Conservation (phyloP, 768 basidiomycete genomes). For the Pholiota microspora region DNA sequence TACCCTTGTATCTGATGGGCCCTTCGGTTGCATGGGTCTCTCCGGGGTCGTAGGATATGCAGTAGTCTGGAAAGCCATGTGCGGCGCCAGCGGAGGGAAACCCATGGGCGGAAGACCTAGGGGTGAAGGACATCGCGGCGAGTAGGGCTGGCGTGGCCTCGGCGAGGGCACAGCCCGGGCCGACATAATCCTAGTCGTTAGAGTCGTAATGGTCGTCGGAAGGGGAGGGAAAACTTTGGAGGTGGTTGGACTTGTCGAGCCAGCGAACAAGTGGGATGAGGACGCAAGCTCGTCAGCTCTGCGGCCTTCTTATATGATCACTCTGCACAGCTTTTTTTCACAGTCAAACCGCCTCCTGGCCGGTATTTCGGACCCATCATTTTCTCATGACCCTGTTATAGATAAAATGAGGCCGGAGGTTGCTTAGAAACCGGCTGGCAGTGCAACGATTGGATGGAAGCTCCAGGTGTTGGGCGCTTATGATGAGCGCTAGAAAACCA, state of each 20-base stretch:
- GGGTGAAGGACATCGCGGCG: constrained; percentile 20
- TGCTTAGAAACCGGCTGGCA: constrained; percentile 4
- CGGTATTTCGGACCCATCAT: neutral
- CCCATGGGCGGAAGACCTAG: constrained; percentile 18
- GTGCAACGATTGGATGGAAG: too few species aligned
- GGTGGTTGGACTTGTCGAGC: constrained; percentile 17
- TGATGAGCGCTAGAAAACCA: too few species aligned
- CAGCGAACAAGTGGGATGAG: constrained; percentile 18
- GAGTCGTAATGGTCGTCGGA: constrained; percentile 11
- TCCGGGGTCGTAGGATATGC: constrained; percentile 14
- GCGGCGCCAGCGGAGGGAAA: constrained; percentile 18
- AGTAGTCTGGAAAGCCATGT: constrained; percentile 17
- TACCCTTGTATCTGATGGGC: constrained; percentile 13
- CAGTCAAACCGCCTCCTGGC: neutral
- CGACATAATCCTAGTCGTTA: constrained; percentile 14
- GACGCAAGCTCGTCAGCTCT: neutral
- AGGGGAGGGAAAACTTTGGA: constrained; percentile 5
- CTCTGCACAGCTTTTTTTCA: constrained; percentile 16
- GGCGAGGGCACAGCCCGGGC: constrained; percentile 17
- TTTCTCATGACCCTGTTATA: neutral
- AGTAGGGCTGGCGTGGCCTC: constrained; percentile 18
- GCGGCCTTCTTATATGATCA: constrained; percentile 15
- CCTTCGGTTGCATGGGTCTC: constrained; percentile 13
- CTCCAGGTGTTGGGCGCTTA: too few species aligned
- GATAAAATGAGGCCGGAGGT: constrained; percentile 6